Evolutionary conservation across 192 early-diverging fungal species (phyloP).

Genomic region (Backusella morwellensis): DNA sequence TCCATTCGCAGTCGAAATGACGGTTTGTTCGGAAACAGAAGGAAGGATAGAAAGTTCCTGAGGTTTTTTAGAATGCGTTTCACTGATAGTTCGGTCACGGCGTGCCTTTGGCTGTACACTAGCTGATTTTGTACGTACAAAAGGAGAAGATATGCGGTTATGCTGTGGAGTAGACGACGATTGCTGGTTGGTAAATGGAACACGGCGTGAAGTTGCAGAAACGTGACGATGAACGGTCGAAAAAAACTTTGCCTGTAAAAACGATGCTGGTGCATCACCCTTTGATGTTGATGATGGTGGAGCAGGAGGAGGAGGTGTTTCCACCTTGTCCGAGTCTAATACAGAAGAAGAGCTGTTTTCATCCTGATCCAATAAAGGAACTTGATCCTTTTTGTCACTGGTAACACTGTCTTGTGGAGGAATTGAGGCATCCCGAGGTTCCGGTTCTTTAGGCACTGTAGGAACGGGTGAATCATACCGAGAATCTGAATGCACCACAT

Average conservation of each 20-base stretch:
- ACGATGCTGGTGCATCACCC: constrained; percentile 6
- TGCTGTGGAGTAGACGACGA: background rate
- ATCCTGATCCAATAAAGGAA: background rate
- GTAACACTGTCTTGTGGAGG: background rate
- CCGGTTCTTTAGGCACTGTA: constrained; percentile 7
- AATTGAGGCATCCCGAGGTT: background rate
- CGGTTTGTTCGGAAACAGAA: constrained; percentile 28
- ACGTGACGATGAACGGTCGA: constrained; percentile 24
- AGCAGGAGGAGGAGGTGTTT: background rate
- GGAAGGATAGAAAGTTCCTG: background rate
- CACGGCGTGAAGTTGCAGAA: constrained; percentile 3
- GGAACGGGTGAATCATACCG: background rate
- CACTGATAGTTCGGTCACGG: background rate
- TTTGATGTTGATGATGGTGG: background rate
- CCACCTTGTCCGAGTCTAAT: background rate
- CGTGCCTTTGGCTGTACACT: background rate
- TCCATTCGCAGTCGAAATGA: background rate
- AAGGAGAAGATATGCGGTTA: background rate
- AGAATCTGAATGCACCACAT: constrained; percentile 12
- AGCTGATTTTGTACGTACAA: constrained; percentile 8
- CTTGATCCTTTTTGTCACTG: background rate
- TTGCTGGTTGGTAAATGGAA: constrained; percentile 1
- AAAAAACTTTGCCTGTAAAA: constrained; percentile 35
- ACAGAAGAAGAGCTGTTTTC: background rate
- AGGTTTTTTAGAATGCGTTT: background rate